phyloP scores from a whole-genome alignment of 257 asterid genomes.

The Echium plantagineum region DNA sequence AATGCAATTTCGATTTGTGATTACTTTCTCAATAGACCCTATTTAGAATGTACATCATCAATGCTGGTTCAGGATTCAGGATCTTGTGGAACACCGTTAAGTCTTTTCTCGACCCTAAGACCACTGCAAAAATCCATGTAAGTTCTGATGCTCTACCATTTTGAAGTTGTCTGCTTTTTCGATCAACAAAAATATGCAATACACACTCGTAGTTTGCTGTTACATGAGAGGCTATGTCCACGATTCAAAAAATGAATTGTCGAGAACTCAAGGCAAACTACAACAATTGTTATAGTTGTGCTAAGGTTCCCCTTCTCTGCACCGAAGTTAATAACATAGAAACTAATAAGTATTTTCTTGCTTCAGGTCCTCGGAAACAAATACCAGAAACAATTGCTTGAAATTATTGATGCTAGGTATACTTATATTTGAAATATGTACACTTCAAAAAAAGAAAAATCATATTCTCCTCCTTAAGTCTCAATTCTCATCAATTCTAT shows the following conservation, averaged over 20 bases:
- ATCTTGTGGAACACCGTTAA: slow-evolving; percentile 79
- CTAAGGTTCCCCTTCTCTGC: neutral
- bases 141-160: slow-evolving; percentile 9
- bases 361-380: slow-evolving; percentile 61
- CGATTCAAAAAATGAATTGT: neutral
- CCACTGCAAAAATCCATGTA: slow-evolving; percentile 73
- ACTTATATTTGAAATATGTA: neutral
- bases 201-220: neutral
- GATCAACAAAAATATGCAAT: too few species aligned
- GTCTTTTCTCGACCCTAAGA: slow-evolving; percentile 78
- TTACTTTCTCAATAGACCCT: slow-evolving; percentile 32
- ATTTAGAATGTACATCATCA: slow-evolving; percentile 67
- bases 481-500: neutral
- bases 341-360: slow-evolving; percentile 3
- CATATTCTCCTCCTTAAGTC: neutral
- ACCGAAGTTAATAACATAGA: neutral
- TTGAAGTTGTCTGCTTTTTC: neutral
- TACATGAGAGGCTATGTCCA: neutral
- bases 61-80: slow-evolving; percentile 82
- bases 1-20: neutral
- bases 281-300: neutral
- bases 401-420: slow-evolving; percentile 64
- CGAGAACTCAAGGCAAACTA: too few species aligned
- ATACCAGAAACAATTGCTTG: slow-evolving; percentile 73
- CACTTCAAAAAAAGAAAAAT: too few species aligned